Base-by-base conservation (phyloP, 768 basidiomycete species). In the Rhizopogon rudus region DNA sequence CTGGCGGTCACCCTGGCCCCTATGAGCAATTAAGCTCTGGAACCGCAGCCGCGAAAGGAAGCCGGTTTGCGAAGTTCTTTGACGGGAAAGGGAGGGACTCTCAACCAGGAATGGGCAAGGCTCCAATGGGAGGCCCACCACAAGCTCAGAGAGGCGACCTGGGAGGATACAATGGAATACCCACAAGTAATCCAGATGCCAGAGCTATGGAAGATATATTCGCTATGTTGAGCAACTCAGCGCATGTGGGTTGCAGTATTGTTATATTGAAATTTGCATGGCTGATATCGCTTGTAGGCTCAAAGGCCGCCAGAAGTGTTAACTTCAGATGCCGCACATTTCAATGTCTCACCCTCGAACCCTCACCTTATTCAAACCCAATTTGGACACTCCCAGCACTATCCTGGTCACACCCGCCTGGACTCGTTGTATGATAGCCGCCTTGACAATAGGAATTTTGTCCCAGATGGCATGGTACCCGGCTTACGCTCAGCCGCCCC, bases 41-140 rank as follows among this genome's bases (percentile, higher is more conserved):
- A 33, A 74, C 80, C 63, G 75, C 81, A 13, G 72, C 75, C 33
- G 77, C 76, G 25, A 90, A 86, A 67, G 90, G 90, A 40, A 92
- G 90, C 65, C 84, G 91, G 39, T 88, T 92, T 67, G 91, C 89
- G 33, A 93, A 91, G 66, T 91, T 91, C 69, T 93, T 92, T 59
- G 90, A 92, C 61, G 79, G 79, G n/a, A 91, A 88, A 67, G 64
- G 65, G 31, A 78, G 77, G 58, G 83, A 84, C 13, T 63, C 62
- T 42, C 69, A 60, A 53, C 58, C 60, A 57, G 60, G 69, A 40
- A 59, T 70, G 33, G 62, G 71, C 14, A 81, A 81, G 56, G 60
- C 71, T 28, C 70, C 73, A 40, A 68, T 69, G 9, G 70, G 69
- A 33, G 65, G 70, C 41, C 73, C 81, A 44, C 70, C 77, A 28